These are phyloP conservation scores for Royoungia palumana DNA, from an alignment of 768 basidiomycete genomes.

Conservation along the genomic window DNA sequence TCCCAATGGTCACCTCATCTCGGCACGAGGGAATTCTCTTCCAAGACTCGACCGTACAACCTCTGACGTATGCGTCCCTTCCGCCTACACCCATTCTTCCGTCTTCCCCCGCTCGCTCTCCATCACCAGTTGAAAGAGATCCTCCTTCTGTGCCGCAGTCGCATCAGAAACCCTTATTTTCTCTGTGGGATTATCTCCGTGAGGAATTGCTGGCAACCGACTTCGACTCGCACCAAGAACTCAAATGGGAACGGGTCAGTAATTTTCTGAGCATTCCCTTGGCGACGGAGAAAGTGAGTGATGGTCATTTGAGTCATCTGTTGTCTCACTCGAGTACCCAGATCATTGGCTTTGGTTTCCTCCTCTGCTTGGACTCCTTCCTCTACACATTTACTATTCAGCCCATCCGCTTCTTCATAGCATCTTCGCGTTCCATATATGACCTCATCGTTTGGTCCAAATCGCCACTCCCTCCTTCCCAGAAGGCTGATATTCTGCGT, in stretches of 20 bases:
- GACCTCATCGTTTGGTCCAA: conserved; percentile 49
- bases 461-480: conserved; percentile 71
- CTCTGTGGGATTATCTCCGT: conserved; percentile 87
- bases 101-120: conserved; percentile 36
- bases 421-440: conserved; percentile 50
- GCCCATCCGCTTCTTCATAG: conserved; percentile 80
- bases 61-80: conserved; percentile 65
- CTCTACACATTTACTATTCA: conserved; percentile 97
- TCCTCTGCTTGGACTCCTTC: conserved; percentile 95
- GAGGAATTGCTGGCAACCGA: conserved; percentile 91
- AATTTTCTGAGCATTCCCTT: conserved; percentile 92
- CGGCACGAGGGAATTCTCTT: conserved; percentile 7
- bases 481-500: conserved; percentile 91
- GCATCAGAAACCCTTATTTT: conserved; percentile 55
- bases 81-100: conserved; percentile 68
- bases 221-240: conserved; percentile 89
- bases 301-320: neutral
- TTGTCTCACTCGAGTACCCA: conserved; percentile 29
- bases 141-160: conserved; percentile 15
- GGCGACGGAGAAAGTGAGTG: conserved; percentile 87
- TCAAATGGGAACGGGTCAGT: conserved; percentile 94
- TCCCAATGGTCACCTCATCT: conserved; percentile 11
- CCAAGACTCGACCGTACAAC: conserved; percentile 23
- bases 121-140: conserved; percentile 18
- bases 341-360: conserved; percentile 90